phyloP scores from a whole-genome alignment of 371 early-diverging fungal species.

The Fennellomyces sp. region DNA sequence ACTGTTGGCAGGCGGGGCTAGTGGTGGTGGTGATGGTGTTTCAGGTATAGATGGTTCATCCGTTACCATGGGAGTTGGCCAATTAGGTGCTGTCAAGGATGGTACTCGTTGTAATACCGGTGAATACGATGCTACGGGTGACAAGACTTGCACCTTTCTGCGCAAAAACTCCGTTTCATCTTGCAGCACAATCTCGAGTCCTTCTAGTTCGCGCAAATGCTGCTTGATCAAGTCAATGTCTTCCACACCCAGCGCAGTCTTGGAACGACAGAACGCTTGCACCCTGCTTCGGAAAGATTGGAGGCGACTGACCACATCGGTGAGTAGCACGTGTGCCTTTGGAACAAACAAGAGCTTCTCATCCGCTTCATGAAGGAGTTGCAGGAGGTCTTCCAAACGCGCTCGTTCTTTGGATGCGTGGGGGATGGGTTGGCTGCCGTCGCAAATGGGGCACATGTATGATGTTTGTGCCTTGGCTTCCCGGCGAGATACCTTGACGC shows the following conservation, averaged over 20 bases:
- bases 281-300: slow-evolving; percentile 33
- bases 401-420: slow-evolving; percentile 46
- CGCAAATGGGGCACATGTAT: slow-evolving; percentile 77
- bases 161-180: slow-evolving; percentile 49
- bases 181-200: slow-evolving; percentile 54
- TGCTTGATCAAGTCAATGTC: slow-evolving; percentile 45
- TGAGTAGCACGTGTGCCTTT: slow-evolving; percentile 54
- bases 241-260: slow-evolving; percentile 29
- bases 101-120: background rate
- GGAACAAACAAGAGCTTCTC: slow-evolving; percentile 57
- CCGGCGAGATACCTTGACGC: slow-evolving; percentile 66
- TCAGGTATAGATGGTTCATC: background rate
- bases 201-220: slow-evolving; percentile 60
- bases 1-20: slow-evolving; percentile 6
- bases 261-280: slow-evolving; percentile 43
- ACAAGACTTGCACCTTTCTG: slow-evolving; percentile 41
- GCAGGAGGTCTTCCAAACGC: slow-evolving; percentile 45
- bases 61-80: background rate
- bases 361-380: slow-evolving; percentile 40
- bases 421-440: slow-evolving; percentile 37
- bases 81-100: background rate
- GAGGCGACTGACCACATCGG: slow-evolving; percentile 45
- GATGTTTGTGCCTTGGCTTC: slow-evolving; percentile 52
- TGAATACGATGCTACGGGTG: slow-evolving; percentile 16
- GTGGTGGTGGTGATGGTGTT: slow-evolving; percentile 11